Percentiles rank a stretch among this genome's conserved stretches.
These are phyloP conservation scores for Monilinia fructigena DNA, from an alignment of 2,329 filamentous ascomycete genomes.

Conservation along the genomic window DNA sequence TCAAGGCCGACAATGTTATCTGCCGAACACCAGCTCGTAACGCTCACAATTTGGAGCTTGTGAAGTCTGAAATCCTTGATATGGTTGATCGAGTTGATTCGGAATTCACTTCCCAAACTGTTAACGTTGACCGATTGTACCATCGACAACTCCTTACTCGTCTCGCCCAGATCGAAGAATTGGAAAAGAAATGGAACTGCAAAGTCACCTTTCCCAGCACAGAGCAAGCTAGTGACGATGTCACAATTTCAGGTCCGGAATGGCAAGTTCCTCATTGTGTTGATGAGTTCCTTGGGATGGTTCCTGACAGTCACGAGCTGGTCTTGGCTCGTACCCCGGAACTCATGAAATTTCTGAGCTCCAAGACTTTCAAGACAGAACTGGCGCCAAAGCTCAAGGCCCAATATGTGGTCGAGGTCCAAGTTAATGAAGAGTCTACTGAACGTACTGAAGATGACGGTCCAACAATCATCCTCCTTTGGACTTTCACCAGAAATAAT, in stretches of 20 bases:
- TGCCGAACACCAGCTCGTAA: conserved; percentile 96
- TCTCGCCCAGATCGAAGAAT: conserved; percentile 83
- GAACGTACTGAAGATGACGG: conserved; percentile 57
- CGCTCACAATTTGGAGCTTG: conserved; percentile 91
- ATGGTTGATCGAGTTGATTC: conserved; percentile 91
- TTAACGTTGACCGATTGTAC: conserved; percentile 91
- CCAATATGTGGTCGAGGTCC: conserved; percentile 88
- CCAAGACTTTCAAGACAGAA: conserved; percentile 75
- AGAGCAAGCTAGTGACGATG: conserved; percentile 93
- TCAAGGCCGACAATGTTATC: conserved; percentile 98
- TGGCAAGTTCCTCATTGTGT: conserved; percentile 98
- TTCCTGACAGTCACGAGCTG: conserved; percentile 92
- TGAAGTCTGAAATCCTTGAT: conserved; percentile 98
- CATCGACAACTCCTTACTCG: conserved; percentile 90
- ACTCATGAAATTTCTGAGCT: conserved; percentile 78
- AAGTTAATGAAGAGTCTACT: conserved; percentile 64
- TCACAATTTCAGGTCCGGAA: conserved; percentile 92
- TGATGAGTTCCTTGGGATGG: conserved; percentile 95
- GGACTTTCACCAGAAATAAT: conserved; percentile 94
- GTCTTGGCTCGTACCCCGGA: conserved; percentile 74
- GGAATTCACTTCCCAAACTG: conserved; percentile 91
- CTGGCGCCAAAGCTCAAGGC: conserved; percentile 80
- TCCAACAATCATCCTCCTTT: conserved; percentile 63
- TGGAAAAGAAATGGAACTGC: conserved; percentile 99
- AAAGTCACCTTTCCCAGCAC: conserved; percentile 98